Percentiles rank a stretch among this genome's conserved stretches.
These are phyloP conservation scores for Quercus cerris DNA, from an alignment of 306 rosid genomes.

Conservation along the genomic window DNA sequence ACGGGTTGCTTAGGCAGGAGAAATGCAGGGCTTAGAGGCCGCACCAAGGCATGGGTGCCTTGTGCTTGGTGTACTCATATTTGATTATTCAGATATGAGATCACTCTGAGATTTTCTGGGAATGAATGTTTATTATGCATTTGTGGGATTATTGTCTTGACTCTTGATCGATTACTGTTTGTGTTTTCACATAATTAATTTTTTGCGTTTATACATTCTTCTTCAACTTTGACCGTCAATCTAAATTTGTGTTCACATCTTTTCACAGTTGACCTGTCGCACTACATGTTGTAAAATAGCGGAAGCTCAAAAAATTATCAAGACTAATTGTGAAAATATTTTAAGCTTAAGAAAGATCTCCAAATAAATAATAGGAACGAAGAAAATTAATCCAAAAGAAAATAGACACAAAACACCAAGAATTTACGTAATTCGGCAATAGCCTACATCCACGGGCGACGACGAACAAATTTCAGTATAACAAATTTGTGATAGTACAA, in stretches of 20 bases:
- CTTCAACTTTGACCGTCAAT: not conserved
- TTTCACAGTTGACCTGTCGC: not conserved
- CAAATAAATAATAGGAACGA: too few relatives aligned
- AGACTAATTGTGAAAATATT: too few relatives aligned
- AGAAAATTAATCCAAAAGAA: too few relatives aligned
- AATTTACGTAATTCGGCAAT: too few relatives aligned
- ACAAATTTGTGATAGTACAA: too few relatives aligned
- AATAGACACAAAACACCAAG: too few relatives aligned
- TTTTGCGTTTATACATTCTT: not conserved
- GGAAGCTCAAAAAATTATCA: not conserved
- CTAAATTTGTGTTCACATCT: not conserved
- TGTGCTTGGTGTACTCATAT: conserved; percentile 18
- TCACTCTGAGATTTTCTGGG: not conserved
- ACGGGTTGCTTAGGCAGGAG: conserved; percentile 19
- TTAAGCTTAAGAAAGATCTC: too few relatives aligned
- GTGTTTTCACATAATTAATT: not conserved
- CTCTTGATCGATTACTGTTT: not conserved
- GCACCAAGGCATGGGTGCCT: conserved; percentile 14
- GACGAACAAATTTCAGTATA: too few relatives aligned
- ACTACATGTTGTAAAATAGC: not conserved
- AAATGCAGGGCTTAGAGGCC: conserved; percentile 10
- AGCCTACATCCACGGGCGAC: too few relatives aligned
- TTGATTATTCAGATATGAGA: not conserved
- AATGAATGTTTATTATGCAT: conserved; percentile 10
- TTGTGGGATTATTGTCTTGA: not conserved